Percentiles rank a stretch among this genome's conserved stretches.
Evolutionary conservation across 1,139 yeast genomes (phyloP).

Genomic region (Meyerozyma carpophila): DNA sequence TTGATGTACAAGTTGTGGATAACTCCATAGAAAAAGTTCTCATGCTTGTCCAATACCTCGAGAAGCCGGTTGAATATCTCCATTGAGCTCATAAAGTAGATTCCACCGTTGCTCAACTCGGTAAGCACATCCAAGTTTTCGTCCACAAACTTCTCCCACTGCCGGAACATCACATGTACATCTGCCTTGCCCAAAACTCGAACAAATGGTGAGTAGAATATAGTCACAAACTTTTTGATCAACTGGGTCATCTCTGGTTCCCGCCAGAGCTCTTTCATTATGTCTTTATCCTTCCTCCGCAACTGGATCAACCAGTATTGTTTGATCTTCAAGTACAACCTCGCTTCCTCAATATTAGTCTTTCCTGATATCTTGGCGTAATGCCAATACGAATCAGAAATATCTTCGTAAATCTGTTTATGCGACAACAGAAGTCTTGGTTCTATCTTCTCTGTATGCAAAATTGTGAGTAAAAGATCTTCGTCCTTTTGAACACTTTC

Average conservation of each 20-base stretch:
- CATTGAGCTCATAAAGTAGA: slow-evolving; percentile 38
- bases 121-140: slow-evolving; percentile 56
- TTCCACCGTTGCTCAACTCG: slow-evolving; percentile 42
- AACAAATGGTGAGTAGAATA: slow-evolving; percentile 83
- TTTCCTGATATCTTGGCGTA: slow-evolving; percentile 15
- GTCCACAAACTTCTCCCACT: slow-evolving; percentile 66
- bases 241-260: slow-evolving; percentile 74
- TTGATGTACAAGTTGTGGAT: slow-evolving; percentile 70
- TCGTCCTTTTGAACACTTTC: slow-evolving; percentile 16
- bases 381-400: slow-evolving; percentile 16
- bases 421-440: slow-evolving; percentile 11
- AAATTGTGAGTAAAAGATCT: slow-evolving; percentile 22
- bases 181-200: slow-evolving; percentile 70
- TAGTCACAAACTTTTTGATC: slow-evolving; percentile 64
- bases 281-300: slow-evolving; percentile 68
- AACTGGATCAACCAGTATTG: slow-evolving; percentile 62
- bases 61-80: slow-evolving; percentile 64
- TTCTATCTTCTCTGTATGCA: slow-evolving; percentile 15
- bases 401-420: slow-evolving; percentile 4
- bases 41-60: slow-evolving; percentile 62
- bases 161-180: slow-evolving; percentile 68
- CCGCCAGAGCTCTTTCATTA: slow-evolving; percentile 73
- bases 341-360: slow-evolving; percentile 12
- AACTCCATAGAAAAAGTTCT: slow-evolving; percentile 64
- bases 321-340: slow-evolving; percentile 43